A percentile compares a stretch with the other conserved stretches of the same genome.
Conservation (phyloP, 345 rosid genomes). For the Sisymbrium altissimum region DNA sequence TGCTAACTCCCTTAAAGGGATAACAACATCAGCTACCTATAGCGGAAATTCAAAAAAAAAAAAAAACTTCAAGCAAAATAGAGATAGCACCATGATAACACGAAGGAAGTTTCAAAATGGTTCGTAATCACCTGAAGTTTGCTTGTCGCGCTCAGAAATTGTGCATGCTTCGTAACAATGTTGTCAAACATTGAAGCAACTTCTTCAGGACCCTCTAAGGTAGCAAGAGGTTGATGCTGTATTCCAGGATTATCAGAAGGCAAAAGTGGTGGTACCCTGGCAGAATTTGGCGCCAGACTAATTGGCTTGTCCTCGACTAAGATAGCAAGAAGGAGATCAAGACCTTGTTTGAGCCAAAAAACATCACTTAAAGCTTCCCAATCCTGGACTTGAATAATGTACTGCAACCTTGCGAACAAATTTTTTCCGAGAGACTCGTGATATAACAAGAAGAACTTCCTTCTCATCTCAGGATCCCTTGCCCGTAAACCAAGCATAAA, state of each 20-base stretch:
- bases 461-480: slow-evolving; percentile 86
- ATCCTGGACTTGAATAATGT: slow-evolving; percentile 82
- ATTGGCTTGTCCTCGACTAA: slow-evolving; percentile 85
- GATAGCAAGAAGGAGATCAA: slow-evolving; percentile 92
- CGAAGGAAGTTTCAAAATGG: background rate
- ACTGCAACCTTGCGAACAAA: slow-evolving; percentile 77
- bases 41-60: slow-evolving; percentile 6
- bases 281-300: slow-evolving; percentile 95
- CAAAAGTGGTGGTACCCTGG: slow-evolving; percentile 70
- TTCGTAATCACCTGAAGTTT: slow-evolving; percentile 71
- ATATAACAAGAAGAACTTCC: slow-evolving; percentile 79
- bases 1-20: slow-evolving; percentile 92
- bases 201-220: slow-evolving; percentile 67
- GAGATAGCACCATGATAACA: slow-evolving; percentile 16
- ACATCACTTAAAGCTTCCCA: slow-evolving; percentile 99
- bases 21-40: slow-evolving; percentile 88
- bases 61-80: background rate
- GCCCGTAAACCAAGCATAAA: slow-evolving; percentile 97
- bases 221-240: slow-evolving; percentile 55
- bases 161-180: slow-evolving; percentile 82
- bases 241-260: slow-evolving; percentile 58
- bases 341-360: slow-evolving; percentile 99
- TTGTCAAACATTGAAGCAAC: slow-evolving; percentile 71
- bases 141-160: slow-evolving; percentile 79
- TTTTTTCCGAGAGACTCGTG: slow-evolving; percentile 79